Evolutionary conservation across 2,329 filamentous ascomycete genomes (phyloP).

Genomic region (Aspergillus caelatus): DNA sequence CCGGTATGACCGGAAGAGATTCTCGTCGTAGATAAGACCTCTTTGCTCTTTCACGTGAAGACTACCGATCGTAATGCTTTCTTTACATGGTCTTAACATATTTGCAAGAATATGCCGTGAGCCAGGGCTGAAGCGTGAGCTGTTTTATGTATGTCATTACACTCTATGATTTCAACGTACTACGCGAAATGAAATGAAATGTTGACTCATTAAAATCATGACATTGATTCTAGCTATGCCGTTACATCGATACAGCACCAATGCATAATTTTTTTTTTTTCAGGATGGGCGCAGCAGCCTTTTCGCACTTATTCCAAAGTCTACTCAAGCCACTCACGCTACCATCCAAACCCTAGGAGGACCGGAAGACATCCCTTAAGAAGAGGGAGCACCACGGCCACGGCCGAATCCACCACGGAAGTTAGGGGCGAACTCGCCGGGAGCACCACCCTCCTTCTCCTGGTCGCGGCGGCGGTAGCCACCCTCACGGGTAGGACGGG

Average conservation of each 20-base stretch:
- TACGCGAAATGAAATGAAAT: neutral
- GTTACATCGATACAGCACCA: conserved; percentile 27
- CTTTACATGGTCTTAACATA: too few species aligned
- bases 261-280: conserved; percentile 34
- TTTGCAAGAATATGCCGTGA: neutral
- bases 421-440: conserved; percentile 87
- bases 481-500: conserved; percentile 78
- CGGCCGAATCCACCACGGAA: conserved; percentile 92
- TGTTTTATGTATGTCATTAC: neutral
- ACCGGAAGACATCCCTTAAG: conserved; percentile 39
- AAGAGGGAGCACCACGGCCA: conserved; percentile 77
- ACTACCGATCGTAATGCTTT: neutral
- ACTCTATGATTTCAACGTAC: neutral
- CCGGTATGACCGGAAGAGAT: conserved; percentile 46
- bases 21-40: conserved; percentile 19
- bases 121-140: neutral
- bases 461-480: conserved; percentile 90
- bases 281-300: conserved; percentile 28
- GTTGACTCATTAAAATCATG: conserved; percentile 31
- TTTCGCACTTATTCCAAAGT: conserved; percentile 27
- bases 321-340: conserved; percentile 35
- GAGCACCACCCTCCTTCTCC: conserved; percentile 89
- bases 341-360: conserved; percentile 33
- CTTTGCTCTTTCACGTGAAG: neutral
- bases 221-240: conserved; percentile 36